A percentile compares a stretch with the other conserved stretches of the same genome.
These are phyloP conservation scores for Neurospora sp. DNA, from an alignment of 495 filamentous ascomycete species.

Conservation along the genomic window DNA sequence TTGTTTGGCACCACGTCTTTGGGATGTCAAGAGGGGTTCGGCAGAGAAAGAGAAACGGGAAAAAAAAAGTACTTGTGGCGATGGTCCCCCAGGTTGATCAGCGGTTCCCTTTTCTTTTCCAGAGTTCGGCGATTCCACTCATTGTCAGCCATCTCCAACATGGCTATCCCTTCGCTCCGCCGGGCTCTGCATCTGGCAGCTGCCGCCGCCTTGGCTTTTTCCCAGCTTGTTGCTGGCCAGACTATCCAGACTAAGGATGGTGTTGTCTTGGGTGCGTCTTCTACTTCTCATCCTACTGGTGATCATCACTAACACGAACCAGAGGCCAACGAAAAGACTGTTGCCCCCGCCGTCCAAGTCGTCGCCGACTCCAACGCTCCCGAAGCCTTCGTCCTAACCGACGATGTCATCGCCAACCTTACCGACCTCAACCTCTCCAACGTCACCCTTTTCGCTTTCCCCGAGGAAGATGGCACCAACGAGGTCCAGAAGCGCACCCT, in stretches of 20 bases:
- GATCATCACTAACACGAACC: neutral
- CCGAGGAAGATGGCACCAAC: neutral
- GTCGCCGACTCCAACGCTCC: neutral
- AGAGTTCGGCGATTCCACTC: neutral
- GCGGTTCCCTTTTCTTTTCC: neutral
- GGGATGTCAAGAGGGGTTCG: neutral
- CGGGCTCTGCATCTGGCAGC: neutral
- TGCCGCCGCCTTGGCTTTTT: neutral
- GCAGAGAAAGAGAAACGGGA: neutral
- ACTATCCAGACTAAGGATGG: neutral
- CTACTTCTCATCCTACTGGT: neutral
- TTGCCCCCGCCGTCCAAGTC: slow-evolving; percentile 6
- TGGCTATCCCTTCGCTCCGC: neutral
- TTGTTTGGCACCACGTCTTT: neutral
- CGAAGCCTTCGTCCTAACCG: slow-evolving; percentile 6
- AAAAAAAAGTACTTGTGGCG: neutral
- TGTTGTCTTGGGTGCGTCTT: neutral
- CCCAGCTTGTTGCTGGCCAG: neutral
- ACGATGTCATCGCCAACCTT: slow-evolving; percentile 11
- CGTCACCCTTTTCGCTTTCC: slow-evolving; percentile 9
- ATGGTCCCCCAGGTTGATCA: neutral
- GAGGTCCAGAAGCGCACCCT: neutral
- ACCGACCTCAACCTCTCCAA: slow-evolving; percentile 5
- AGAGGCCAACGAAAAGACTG: slow-evolving; percentile 9
- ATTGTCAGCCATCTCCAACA: neutral